A percentile compares a stretch with the other conserved stretches of the same genome.
These are phyloP conservation scores for Erythrophleum fordii DNA, from an alignment of 306 rosid genomes.

Conservation along the genomic window DNA sequence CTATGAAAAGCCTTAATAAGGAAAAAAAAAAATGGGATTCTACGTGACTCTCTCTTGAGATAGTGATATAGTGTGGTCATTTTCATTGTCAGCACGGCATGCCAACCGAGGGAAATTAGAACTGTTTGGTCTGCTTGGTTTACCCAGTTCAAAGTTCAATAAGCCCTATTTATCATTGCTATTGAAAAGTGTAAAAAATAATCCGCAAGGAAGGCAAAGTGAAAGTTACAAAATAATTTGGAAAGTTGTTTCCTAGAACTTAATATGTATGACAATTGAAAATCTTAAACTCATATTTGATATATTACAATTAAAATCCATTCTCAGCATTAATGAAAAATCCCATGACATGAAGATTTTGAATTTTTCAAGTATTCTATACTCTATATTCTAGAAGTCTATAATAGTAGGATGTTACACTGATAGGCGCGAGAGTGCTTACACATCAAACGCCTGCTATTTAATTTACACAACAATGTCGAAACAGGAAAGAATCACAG, in stretches of 20 bases:
- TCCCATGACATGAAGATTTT: not conserved
- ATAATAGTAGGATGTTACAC: not conserved
- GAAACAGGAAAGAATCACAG: not conserved
- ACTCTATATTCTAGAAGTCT: not conserved
- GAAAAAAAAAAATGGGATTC: too few relatives aligned
- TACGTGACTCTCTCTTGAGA: too few relatives aligned
- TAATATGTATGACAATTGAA: too few relatives aligned
- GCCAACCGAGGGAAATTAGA: too few relatives aligned
- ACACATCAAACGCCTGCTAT: too few relatives aligned
- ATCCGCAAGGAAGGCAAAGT: too few relatives aligned
- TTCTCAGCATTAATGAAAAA: not conserved
- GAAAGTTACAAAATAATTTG: not conserved
- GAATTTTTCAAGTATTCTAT: not conserved
- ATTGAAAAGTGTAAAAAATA: too few relatives aligned
- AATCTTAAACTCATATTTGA: not conserved
- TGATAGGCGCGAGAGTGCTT: not conserved
- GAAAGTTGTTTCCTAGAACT: not conserved
- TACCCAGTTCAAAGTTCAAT: too few relatives aligned
- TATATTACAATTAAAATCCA: not conserved
- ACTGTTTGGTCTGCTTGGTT: too few relatives aligned
- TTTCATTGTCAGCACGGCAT: too few relatives aligned
- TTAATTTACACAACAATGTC: not conserved
- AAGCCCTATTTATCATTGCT: not conserved
- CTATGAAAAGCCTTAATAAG: too few relatives aligned
- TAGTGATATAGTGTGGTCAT: too few relatives aligned